Evolutionary conservation across 2,329 filamentous ascomycete species (phyloP).

Genomic region (Venturia pyrina): DNA sequence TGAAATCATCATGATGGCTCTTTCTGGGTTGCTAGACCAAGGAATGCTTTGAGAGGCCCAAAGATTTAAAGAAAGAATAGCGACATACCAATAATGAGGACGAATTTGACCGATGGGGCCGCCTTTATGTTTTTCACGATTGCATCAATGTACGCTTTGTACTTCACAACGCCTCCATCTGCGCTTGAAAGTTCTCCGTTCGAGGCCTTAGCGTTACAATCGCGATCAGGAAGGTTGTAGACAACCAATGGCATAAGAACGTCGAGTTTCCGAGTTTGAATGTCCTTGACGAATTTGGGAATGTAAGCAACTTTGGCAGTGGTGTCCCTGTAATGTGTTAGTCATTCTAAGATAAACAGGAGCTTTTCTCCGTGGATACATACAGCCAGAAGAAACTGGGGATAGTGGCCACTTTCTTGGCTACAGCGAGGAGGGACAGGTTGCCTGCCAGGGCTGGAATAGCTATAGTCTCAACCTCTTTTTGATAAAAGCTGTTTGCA

Average conservation of each 20-base stretch:
- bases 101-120: slow-evolving; percentile 43
- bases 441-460: slow-evolving; percentile 44
- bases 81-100: slow-evolving; percentile 38
- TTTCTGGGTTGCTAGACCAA: background rate
- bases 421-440: slow-evolving; percentile 41
- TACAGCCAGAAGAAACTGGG: slow-evolving; percentile 45
- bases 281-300: slow-evolving; percentile 37
- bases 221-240: slow-evolving; percentile 54
- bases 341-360: background rate
- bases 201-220: slow-evolving; percentile 53
- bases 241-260: slow-evolving; percentile 47
- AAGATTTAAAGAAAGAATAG: background rate
- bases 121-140: slow-evolving; percentile 44
- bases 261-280: slow-evolving; percentile 40
- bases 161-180: slow-evolving; percentile 39
- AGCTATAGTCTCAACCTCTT: slow-evolving; percentile 44
- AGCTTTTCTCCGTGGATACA: slow-evolving; percentile 14
- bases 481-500: slow-evolving; percentile 43
- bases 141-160: slow-evolving; percentile 45
- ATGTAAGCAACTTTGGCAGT: slow-evolving; percentile 40
- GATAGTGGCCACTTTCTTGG: slow-evolving; percentile 38
- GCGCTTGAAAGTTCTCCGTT: slow-evolving; percentile 52
- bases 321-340: slow-evolving; percentile 29
- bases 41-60: background rate
- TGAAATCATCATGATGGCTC: background rate